Percentiles rank a stretch among this genome's conserved stretches.
These are phyloP conservation scores for Sphaerulina musiva DNA, from an alignment of 2,329 filamentous ascomycete genomes.

Conservation along the genomic window DNA sequence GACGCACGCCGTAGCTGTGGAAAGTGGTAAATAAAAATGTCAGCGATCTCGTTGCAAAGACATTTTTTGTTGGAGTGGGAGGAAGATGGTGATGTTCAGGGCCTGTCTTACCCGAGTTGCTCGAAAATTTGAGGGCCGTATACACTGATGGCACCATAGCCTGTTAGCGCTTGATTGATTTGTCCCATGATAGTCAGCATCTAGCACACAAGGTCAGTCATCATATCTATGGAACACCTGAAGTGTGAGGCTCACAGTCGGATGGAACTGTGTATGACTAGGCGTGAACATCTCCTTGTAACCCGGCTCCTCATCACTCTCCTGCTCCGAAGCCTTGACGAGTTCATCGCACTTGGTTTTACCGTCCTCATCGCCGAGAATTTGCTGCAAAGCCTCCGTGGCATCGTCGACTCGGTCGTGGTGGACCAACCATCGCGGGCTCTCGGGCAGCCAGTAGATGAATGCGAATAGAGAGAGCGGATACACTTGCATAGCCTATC, in stretches of 20 bases:
- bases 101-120: slow-evolving; percentile 42
- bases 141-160: slow-evolving; percentile 50
- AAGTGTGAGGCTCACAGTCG: slow-evolving; percentile 34
- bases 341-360: slow-evolving; percentile 47
- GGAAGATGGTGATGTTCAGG: too few species aligned
- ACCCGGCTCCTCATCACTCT: slow-evolving; percentile 40
- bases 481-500: slow-evolving; percentile 50
- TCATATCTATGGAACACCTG: background rate
- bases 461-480: slow-evolving; percentile 49
- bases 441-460: slow-evolving; percentile 51
- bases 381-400: slow-evolving; percentile 41
- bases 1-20: slow-evolving; percentile 39
- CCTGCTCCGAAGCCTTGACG: slow-evolving; percentile 45
- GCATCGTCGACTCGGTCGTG: slow-evolving; percentile 48
- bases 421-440: slow-evolving; percentile 52
- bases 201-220: background rate
- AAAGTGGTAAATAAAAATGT: too few species aligned
- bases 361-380: slow-evolving; percentile 48
- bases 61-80: too few species aligned
- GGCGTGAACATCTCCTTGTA: slow-evolving; percentile 56
- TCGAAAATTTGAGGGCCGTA: slow-evolving; percentile 60
- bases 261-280: slow-evolving; percentile 52
- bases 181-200: slow-evolving; percentile 58
- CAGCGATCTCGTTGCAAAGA: too few species aligned
- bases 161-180: slow-evolving; percentile 54